Percentiles rank a stretch among this genome's conserved stretches.
Evolutionary conservation across 2,329 filamentous ascomycete genomes (phyloP).

Genomic region (Aschersonia sp.): DNA sequence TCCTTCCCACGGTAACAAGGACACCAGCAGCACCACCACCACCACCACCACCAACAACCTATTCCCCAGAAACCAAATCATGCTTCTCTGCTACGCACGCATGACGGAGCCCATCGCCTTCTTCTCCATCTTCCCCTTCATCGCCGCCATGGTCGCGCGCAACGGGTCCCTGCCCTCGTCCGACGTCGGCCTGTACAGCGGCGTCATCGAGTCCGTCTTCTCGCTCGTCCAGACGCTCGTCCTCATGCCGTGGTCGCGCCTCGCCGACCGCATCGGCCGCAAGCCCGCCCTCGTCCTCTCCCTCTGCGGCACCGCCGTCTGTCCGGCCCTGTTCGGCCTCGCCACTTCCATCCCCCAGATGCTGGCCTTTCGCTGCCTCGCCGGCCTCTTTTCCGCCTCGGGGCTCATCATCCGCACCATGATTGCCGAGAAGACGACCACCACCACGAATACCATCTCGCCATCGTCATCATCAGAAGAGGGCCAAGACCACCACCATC

Average conservation of each 20-base stretch:
- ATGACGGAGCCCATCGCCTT: constrained; percentile 67
- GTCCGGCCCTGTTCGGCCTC: constrained; percentile 53
- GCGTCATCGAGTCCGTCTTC: constrained; percentile 62
- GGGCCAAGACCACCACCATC: too few relatives aligned
- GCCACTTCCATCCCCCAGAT: constrained; percentile 56
- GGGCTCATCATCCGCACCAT: constrained; percentile 64
- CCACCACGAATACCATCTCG: too few relatives aligned
- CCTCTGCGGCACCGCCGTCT: constrained; percentile 45
- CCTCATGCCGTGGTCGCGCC: constrained; percentile 59
- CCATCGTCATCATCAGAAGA: too few relatives aligned
- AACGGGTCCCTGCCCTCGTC: constrained; percentile 45
- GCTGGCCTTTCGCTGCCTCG: constrained; percentile 55
- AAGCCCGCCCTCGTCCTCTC: constrained; percentile 59
- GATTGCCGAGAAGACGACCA: constrained; percentile 46
- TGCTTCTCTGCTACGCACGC: constrained; percentile 59
- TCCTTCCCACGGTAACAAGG: neutral
- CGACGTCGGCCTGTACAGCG: constrained; percentile 70
- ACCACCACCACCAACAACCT: constrained; percentile 12
- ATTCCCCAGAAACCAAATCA: constrained; percentile 48
- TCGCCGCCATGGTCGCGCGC: constrained; percentile 61
- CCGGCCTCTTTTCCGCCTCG: constrained; percentile 60
- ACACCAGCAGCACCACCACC: neutral
- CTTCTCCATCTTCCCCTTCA: constrained; percentile 69
- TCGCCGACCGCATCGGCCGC: constrained; percentile 49
- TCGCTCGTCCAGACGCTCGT: constrained; percentile 62